Base-by-base conservation (phyloP, 495 filamentous ascomycete species). In the Penicillium herquei region DNA sequence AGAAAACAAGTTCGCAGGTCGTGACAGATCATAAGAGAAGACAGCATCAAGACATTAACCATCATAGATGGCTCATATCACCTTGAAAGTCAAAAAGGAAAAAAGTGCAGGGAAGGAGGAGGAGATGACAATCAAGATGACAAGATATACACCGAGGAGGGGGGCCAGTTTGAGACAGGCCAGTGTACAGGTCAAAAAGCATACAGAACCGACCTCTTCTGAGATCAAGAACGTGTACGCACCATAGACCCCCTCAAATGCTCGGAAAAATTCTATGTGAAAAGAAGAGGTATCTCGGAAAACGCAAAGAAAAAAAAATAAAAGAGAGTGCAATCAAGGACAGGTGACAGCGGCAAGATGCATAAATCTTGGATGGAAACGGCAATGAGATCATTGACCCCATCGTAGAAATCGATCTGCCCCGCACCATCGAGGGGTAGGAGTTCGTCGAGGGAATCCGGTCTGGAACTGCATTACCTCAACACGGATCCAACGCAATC, bases 1-100 rank as follows among this genome's bases (percentile, higher is more conserved):
- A 32, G 26, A 32, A 32, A 0, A 31, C 40, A 8, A 30, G 35
- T 14, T 35, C 17, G 30, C 13, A 51, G 11, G 41, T 66, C 62
- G 55, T 68, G 55, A 65, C 51, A 57, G 44, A 55, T 65, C 65
- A 68, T 68, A 63, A 65, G 47, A 56, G 54, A 56, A 56, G 54
- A 63, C 51, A 42, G 54, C 62, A 32, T 63, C 39, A 39, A 63
- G 48, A 62, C 57, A 67, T 62, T 58, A 61, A 48, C 52, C 45
- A 43, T 43, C 17, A 37, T 10, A 37, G 39, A 32, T 39, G 35
- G 40, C n/a, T 55, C 54, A 47, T 34, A 53, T 51, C 55, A 61
- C 49, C 34, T 47, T 35, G 43, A n/a, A 57, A 61, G 21, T 26
- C 42, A 31, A 37, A 37, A 59, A 46, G 43, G 49, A 37, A n/a